Evolutionary conservation across 441 rosid genomes (phyloP).

Genomic region (Capsella rubella): DNA sequence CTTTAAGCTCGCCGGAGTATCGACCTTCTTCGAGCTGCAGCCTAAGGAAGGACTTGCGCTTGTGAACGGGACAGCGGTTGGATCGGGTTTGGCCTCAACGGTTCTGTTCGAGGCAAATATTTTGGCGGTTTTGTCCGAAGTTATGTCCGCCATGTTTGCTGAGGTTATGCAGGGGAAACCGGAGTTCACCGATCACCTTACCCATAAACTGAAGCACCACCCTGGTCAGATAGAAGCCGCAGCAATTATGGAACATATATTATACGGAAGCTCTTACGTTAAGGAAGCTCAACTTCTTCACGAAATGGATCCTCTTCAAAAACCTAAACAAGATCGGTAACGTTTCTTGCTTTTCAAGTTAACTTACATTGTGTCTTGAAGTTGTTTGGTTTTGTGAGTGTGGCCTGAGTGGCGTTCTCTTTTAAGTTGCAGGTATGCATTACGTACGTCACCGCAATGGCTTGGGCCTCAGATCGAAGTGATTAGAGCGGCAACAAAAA

Average conservation of each 20-base stretch:
- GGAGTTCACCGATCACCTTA: constrained; percentile 62
- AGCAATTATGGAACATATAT: constrained; percentile 65
- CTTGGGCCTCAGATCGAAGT: constrained; percentile 65
- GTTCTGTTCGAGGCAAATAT: constrained; percentile 59
- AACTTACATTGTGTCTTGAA: neutral
- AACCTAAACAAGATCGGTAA: constrained; percentile 59
- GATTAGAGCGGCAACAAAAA: constrained; percentile 54
- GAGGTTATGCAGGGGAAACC: constrained; percentile 67
- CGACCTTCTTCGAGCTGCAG: constrained; percentile 55
- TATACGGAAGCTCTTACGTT: constrained; percentile 58
- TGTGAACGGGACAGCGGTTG: constrained; percentile 53
- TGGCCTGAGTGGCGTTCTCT: neutral
- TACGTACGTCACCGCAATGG: constrained; percentile 67
- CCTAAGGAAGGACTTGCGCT: constrained; percentile 57
- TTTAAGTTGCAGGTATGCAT: constrained; percentile 48
- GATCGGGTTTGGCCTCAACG: constrained; percentile 53
- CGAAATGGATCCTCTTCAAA: constrained; percentile 56
- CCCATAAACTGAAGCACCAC: constrained; percentile 63
- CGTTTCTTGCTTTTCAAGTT: constrained; percentile 27
- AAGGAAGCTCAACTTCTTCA: constrained; percentile 51
- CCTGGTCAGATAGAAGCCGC: constrained; percentile 69
- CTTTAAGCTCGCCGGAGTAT: constrained; percentile 53
- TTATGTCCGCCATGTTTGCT: constrained; percentile 56
- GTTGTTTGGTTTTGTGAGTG: neutral
- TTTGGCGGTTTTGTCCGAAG: constrained; percentile 51